Evolutionary conservation across 2,329 filamentous ascomycete species (phyloP).

Genomic region (Colletotrichum coccodes): DNA sequence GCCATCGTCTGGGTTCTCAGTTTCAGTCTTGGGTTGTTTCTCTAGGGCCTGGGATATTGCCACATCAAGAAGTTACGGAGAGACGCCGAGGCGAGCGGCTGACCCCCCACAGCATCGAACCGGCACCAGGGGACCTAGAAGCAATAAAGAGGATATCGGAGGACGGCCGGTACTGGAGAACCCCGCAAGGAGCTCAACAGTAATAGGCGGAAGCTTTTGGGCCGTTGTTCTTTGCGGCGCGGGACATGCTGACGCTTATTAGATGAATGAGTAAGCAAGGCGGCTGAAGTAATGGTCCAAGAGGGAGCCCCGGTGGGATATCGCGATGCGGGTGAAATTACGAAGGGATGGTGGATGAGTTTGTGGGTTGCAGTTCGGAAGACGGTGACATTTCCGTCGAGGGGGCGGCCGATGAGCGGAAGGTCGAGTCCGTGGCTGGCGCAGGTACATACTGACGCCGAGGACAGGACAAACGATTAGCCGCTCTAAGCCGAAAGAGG

Average conservation of each 20-base stretch:
- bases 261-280: no score
- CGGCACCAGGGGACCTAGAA: no score
- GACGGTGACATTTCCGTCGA: conserved; percentile 3
- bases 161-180: not conserved
- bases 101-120: no score
- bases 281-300: no score
- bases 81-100: conserved; percentile 49
- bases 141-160: no score
- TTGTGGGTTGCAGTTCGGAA: not conserved
- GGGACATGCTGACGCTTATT: no score
- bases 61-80: conserved; percentile 56
- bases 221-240: no score
- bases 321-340: not conserved
- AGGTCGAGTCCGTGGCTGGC: not conserved
- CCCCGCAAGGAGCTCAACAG: not conserved
- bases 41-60: conserved; percentile 36
- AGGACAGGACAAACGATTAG: no score
- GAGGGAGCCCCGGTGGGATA: not conserved
- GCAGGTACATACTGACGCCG: not conserved
- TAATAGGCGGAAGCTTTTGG: no score
- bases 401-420: conserved; percentile 13
- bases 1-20: conserved; percentile 54
- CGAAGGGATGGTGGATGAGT: not conserved
- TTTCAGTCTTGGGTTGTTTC: conserved; percentile 41
- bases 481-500: not conserved